phyloP scores from a whole-genome alignment of 352 stramenopile species.

The Phytophthora colocasiae region DNA sequence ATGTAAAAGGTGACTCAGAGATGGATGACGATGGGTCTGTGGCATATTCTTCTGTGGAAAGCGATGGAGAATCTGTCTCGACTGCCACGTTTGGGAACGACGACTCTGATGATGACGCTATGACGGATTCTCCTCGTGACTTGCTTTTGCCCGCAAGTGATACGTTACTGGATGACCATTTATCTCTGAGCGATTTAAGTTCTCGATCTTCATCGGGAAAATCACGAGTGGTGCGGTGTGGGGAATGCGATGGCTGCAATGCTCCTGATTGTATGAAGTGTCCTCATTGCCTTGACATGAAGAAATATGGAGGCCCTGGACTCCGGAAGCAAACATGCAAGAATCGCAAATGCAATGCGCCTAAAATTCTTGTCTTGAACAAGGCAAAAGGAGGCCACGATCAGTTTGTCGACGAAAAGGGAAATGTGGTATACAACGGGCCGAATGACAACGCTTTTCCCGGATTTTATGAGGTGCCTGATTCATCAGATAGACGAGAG shows the following conservation, averaged over 20 bases:
- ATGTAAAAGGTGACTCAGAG: constrained; percentile 46
- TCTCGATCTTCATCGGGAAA: constrained; percentile 45
- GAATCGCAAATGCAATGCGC: constrained; percentile 72
- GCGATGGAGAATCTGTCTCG: constrained; percentile 57
- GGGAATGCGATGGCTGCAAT: constrained; percentile 73
- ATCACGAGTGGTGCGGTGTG: constrained; percentile 78
- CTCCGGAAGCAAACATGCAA: constrained; percentile 87
- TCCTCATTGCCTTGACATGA: constrained; percentile 83
- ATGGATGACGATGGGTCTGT: constrained; percentile 50
- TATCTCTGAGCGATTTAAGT: constrained; percentile 46
- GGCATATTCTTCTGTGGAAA: constrained; percentile 65
- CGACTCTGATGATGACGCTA: constrained; percentile 35
- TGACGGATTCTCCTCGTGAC: constrained; percentile 43
- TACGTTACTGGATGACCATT: constrained; percentile 44
- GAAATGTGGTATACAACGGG: constrained; percentile 42
- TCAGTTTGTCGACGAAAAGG: constrained; percentile 61
- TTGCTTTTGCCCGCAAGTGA: constrained; percentile 46
- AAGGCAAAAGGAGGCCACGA: constrained; percentile 62
- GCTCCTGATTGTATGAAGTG: constrained; percentile 82
- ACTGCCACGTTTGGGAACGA: constrained; percentile 32
- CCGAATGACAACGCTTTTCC: constrained; percentile 32
- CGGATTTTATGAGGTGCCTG: constrained; percentile 40
- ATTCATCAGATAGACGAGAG: constrained; percentile 39
- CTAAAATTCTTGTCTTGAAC: constrained; percentile 77
- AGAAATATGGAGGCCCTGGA: constrained; percentile 84